phyloP scores from a whole-genome alignment of 345 rosid species.

The Erysimum cheiranthoides region DNA sequence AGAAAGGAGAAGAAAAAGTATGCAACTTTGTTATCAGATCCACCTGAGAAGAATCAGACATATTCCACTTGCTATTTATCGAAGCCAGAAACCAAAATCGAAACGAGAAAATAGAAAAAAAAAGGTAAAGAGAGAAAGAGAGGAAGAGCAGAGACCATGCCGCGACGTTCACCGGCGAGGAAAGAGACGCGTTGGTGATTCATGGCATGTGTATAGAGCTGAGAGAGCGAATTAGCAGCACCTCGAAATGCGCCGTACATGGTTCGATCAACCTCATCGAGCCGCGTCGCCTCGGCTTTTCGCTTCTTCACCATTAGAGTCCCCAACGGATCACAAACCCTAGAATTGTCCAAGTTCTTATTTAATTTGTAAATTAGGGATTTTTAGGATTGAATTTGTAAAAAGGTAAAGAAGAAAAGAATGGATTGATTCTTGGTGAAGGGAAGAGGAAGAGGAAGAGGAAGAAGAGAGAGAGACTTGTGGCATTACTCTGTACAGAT shows the following conservation, averaged over 20 bases:
- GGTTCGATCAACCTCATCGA: conserved; percentile 94
- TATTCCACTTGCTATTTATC: background rate
- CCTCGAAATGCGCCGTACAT: conserved; percentile 85
- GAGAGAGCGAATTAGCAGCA: conserved; percentile 95
- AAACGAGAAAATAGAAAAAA: background rate
- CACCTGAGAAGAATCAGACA: background rate
- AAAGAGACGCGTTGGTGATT: conserved; percentile 76
- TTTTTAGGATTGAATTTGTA: background rate
- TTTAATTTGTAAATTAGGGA: conserved; percentile 23
- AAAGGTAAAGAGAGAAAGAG: background rate
- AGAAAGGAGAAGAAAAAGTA: background rate
- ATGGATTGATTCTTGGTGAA: conserved; percentile 15
- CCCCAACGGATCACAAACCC: conserved; percentile 25
- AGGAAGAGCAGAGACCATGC: conserved; percentile 49
- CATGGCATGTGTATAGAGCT: conserved; percentile 87
- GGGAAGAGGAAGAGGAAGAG: conserved; percentile 3
- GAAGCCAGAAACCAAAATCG: conserved; percentile 9
- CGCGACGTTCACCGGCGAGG: conserved; percentile 84
- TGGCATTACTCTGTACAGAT: conserved; percentile 24
- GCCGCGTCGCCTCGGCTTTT: conserved; percentile 77
- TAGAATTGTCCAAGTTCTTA: background rate
- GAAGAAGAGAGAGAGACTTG: conserved; percentile 24
- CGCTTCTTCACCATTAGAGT: conserved; percentile 81
- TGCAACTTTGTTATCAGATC: background rate
- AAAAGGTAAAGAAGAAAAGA: conserved; percentile 15